phyloP scores from a whole-genome alignment of 108 stramenopile species.

The Stephanodiscus minutulus region DNA sequence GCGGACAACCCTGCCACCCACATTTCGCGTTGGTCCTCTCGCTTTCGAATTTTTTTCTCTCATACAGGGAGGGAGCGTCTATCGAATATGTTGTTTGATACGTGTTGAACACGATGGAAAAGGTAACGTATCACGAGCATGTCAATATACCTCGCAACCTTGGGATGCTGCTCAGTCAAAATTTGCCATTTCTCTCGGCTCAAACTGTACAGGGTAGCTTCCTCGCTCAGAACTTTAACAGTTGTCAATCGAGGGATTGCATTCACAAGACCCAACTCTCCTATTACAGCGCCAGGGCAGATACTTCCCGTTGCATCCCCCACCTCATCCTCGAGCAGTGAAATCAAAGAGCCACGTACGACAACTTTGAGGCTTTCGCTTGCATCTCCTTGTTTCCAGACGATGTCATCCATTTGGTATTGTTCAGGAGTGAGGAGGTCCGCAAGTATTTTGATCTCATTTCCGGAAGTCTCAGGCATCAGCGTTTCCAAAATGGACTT shows the following conservation, averaged over 20 bases:
- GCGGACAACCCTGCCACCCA: too few species aligned
- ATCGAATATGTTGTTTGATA: conserved; percentile 67
- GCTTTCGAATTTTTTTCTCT: neutral
- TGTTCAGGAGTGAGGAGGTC: conserved; percentile 44
- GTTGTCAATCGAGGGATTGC: conserved; percentile 57
- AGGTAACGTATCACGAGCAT: conserved; percentile 70
- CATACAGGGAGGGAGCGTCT: conserved; percentile 62
- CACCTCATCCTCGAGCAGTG: conserved; percentile 55
- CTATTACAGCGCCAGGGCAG: conserved; percentile 51
- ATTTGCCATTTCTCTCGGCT: conserved; percentile 48
- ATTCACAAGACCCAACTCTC: conserved; percentile 72
- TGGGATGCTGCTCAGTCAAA: conserved; percentile 47
- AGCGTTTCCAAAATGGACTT: conserved; percentile 46
- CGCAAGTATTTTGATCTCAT: conserved; percentile 40
- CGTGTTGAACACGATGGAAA: conserved; percentile 64
- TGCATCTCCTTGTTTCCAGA: conserved; percentile 58
- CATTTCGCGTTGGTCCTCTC: too few species aligned
- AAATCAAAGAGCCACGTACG: conserved; percentile 53
- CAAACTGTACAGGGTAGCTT: conserved; percentile 66
- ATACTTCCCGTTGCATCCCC: conserved; percentile 52
- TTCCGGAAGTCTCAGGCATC: conserved; percentile 22
- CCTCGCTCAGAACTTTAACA: conserved; percentile 51
- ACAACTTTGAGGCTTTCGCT: conserved; percentile 69
- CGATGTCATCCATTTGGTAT: conserved; percentile 43
- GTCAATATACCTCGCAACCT: conserved; percentile 60